phyloP scores from a whole-genome alignment of 140 eudicot genomes.

The Anethum foeniculum region DNA sequence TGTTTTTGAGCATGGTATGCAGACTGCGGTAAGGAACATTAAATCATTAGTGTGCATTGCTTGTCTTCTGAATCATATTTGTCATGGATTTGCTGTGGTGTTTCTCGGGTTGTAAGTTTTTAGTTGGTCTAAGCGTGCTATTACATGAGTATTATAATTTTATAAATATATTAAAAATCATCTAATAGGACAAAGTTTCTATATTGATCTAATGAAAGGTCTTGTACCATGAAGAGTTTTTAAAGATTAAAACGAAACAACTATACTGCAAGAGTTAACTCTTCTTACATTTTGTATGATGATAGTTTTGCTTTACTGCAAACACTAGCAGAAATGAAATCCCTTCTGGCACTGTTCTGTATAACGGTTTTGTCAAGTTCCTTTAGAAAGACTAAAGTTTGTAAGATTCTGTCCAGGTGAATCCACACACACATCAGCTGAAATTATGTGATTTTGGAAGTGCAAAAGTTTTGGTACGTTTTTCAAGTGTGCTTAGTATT shows the following conservation, averaged over 20 bases:
- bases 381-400: not conserved
- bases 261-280: not conserved
- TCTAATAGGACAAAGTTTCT: not conserved
- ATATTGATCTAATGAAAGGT: not conserved
- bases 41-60: not conserved
- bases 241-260: not conserved
- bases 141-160: not conserved
- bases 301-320: not conserved
- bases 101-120: not conserved
- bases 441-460: constrained; percentile 93
- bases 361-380: not conserved
- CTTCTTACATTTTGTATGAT: not conserved
- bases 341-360: not conserved
- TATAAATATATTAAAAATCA: no score
- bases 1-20: not conserved
- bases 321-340: not conserved
- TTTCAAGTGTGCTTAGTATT: constrained; percentile 5
- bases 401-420: constrained; percentile 51
- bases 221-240: not conserved
- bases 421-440: constrained; percentile 95
- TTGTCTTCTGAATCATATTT: not conserved
- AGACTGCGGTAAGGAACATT: not conserved
- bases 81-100: not conserved
- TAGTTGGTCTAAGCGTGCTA: not conserved
- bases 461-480: constrained; percentile 89